A percentile compares a stretch with the other conserved stretches of the same genome.
phyloP scores from a whole-genome alignment of 164 flowering plant species.

The Malania oleifera region DNA sequence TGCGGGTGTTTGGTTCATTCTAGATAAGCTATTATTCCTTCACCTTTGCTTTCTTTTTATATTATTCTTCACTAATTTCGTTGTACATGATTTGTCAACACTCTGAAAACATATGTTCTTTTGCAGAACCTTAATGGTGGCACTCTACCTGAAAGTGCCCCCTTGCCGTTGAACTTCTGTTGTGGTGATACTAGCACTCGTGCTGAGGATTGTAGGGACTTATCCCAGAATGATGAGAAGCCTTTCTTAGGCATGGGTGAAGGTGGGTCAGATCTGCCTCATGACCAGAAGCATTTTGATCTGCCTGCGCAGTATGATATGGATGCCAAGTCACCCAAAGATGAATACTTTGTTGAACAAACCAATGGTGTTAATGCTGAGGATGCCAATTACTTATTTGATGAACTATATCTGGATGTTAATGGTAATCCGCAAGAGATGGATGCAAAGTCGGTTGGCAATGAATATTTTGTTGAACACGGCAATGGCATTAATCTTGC shows the following conservation, averaged over 20 bases:
- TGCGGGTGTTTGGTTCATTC: too few species aligned
- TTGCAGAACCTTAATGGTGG: slow-evolving; percentile 28
- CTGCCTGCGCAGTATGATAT: slow-evolving; percentile 21
- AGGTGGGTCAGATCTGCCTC: slow-evolving; percentile 7
- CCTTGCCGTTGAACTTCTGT: slow-evolving; percentile 21
- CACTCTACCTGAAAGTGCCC: slow-evolving; percentile 19
- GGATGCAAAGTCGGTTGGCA: too few species aligned
- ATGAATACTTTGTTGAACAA: slow-evolving; percentile 26
- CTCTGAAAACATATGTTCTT: background rate
- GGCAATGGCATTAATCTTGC: background rate
- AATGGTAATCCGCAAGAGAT: too few species aligned
- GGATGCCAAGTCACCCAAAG: slow-evolving; percentile 18
- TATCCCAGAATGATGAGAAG: slow-evolving; percentile 21
- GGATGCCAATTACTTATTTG: too few species aligned
- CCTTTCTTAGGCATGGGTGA: slow-evolving; percentile 17
- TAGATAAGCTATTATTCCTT: too few species aligned
- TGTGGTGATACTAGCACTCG: slow-evolving; percentile 28
- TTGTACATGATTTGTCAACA: background rate
- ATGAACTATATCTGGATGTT: too few species aligned
- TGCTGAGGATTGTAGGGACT: slow-evolving; percentile 11
- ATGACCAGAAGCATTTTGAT: slow-evolving; percentile 16
- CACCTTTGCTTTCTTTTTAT: background rate
- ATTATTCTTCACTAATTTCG: background rate
- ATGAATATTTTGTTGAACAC: too few species aligned
- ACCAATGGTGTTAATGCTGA: too few species aligned